These are phyloP conservation scores for Musa itinerans DNA, from an alignment of 176 grass and related monocot species.

Conservation along the genomic window DNA sequence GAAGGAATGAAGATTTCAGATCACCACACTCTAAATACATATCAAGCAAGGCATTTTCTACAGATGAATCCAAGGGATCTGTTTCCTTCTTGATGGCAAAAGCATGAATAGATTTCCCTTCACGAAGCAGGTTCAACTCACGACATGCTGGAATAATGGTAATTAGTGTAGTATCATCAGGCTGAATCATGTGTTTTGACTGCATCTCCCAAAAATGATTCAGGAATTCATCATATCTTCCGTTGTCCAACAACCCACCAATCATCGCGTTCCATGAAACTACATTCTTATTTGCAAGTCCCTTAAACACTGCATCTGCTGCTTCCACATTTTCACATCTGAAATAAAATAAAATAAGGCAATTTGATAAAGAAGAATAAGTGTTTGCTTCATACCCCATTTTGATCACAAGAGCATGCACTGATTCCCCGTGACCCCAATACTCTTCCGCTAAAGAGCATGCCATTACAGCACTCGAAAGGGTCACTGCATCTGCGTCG, in stretches of 20 bases:
- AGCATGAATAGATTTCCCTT: slow-evolving; percentile 55
- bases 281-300: slow-evolving; percentile 35
- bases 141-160: slow-evolving; percentile 46
- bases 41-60: slow-evolving; percentile 56
- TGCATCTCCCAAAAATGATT: slow-evolving; percentile 40
- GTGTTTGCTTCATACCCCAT: slow-evolving; percentile 33
- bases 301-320: slow-evolving; percentile 32
- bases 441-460: slow-evolving; percentile 19
- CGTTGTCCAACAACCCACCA: slow-evolving; percentile 41
- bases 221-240: slow-evolving; percentile 26
- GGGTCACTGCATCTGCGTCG: slow-evolving; percentile 40
- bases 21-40: slow-evolving; percentile 52
- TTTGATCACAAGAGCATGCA: slow-evolving; percentile 50
- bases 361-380: slow-evolving; percentile 44
- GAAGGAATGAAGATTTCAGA: slow-evolving; percentile 16
- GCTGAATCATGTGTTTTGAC: slow-evolving; percentile 18
- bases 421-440: slow-evolving; percentile 43
- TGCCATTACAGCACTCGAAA: slow-evolving; percentile 45
- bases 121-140: slow-evolving; percentile 34
- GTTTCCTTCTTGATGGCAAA: slow-evolving; percentile 34
- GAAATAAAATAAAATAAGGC: slow-evolving; percentile 62
- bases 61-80: slow-evolving; percentile 16
- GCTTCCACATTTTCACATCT: slow-evolving; percentile 25
- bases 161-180: slow-evolving; percentile 46
- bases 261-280: slow-evolving; percentile 81